Evolutionary conservation across 1,284 basidiomycete genomes (phyloP), one percentile per base, ranked within the genome.

Genomic region (Sporisorium graminicola): DNA sequence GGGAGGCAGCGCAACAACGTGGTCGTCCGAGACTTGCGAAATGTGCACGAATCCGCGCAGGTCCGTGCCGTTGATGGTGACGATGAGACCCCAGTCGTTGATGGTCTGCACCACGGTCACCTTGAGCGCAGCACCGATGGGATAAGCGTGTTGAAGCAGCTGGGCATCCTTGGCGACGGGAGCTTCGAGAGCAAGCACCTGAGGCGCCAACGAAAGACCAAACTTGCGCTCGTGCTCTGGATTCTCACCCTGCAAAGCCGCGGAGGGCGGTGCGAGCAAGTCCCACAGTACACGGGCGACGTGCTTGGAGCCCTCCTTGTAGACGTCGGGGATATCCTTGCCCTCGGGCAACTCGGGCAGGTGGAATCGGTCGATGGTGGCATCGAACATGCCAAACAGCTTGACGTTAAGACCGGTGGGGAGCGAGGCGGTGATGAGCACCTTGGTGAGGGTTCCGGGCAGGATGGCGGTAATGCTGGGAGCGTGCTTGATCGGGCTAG

Each of bases 311-410:
- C 88, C 87, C 94, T 97, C 85, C 93, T 91, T 14, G 81, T 86
- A 79, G n/a, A 74, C 63, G 27, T 81, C 75, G 20, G 58, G 58
- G n/a, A 73, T 73, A 31, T 76, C 87, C 50, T 82, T 81, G 49
- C 75, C 81, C 44, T 72, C 68, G 5, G 76, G 69, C 31, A 82
- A 51, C 47, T 64, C 58, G 3, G 88, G 88, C 22, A 98, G 87
- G 86, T 99, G 95, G 70, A 92, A 90, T 47, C 91, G 88, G 83
- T 98, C 95, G 56, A 95, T 90, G 0, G 94, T 96, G 31, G 94
- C 96, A 55, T 94, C 92, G 86, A 95, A 98, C 87, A 94, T 96
- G 2, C 95, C 96, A 33, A 95, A 90, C 22, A 98, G 89, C 87
- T 96, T 95, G 53, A 99, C 88, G 82, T 93, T 93, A 57, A 99